These are phyloP conservation scores for Cucumis variabilis DNA, from an alignment of 331 rosid species.

Conservation along the genomic window DNA sequence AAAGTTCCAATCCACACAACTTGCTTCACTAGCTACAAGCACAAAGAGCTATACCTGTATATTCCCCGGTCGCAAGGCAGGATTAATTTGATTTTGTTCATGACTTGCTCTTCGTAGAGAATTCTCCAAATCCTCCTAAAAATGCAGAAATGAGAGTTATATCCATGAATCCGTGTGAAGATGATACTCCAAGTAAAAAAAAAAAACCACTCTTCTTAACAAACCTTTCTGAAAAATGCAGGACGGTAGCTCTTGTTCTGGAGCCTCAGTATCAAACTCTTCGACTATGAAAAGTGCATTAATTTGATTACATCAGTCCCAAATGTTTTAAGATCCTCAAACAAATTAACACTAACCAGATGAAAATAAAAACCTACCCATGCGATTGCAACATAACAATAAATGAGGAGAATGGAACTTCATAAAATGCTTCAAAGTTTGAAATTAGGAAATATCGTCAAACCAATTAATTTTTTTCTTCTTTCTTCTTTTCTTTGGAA, in stretches of 20 bases:
- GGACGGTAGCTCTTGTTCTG: constrained; percentile 89
- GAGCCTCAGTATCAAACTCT: constrained; percentile 77
- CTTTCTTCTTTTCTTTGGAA: no score
- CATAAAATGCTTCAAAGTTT: not conserved
- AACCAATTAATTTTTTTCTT: not conserved
- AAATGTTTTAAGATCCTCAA: not conserved
- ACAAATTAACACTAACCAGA: constrained; percentile 16
- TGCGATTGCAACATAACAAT: not conserved
- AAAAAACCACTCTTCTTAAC: constrained; percentile 28
- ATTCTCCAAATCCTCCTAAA: constrained; percentile 88
- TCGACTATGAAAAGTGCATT: constrained; percentile 54
- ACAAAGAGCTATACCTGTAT: constrained; percentile 63
- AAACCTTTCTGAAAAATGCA: constrained; percentile 89
- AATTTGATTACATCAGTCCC: constrained; percentile 6
- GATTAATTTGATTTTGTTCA: constrained; percentile 71
- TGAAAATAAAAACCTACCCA: not conserved
- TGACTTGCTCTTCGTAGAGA: constrained; percentile 69
- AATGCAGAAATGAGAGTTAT: not conserved
- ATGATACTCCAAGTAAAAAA: constrained; percentile 1
- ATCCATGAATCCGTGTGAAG: constrained; percentile 22
- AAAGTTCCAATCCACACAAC: constrained; percentile 28
- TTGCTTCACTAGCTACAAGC: constrained; percentile 22
- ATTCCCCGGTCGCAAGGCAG: constrained; percentile 67
- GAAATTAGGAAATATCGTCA: not conserved
- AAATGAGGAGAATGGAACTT: not conserved